Evolutionary conservation across 108 stramenopile species (phyloP).

Genomic region (Nitzschia inconspicua): DNA sequence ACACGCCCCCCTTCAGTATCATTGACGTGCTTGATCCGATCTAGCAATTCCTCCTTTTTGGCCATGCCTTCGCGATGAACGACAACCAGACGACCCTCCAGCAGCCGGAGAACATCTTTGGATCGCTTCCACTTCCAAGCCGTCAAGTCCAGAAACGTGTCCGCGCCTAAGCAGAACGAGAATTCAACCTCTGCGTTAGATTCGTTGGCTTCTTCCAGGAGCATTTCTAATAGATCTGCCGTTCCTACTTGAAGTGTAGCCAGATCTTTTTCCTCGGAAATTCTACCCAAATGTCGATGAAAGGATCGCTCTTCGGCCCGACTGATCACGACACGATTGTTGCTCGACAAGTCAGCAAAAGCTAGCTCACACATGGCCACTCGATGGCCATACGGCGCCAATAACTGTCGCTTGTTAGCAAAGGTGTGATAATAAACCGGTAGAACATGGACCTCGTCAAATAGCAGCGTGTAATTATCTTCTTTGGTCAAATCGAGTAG

Average conservation of each 20-base stretch:
- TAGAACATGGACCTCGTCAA: slow-evolving; percentile 72
- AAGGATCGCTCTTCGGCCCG: slow-evolving; percentile 65
- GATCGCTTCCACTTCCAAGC: slow-evolving; percentile 73
- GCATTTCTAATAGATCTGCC: slow-evolving; percentile 73
- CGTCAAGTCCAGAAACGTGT: slow-evolving; percentile 79
- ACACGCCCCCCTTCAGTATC: slow-evolving; percentile 18
- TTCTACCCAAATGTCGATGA: slow-evolving; percentile 20
- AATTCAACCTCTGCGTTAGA: slow-evolving; percentile 3
- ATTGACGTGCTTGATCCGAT: slow-evolving; percentile 16
- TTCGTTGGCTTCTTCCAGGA: slow-evolving; percentile 32
- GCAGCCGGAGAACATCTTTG: slow-evolving; percentile 50
- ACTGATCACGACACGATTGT: too few species aligned
- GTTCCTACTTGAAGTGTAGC: slow-evolving; percentile 56
- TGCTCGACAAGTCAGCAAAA: slow-evolving; percentile 29
- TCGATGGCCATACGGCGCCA: slow-evolving; percentile 60
- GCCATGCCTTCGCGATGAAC: slow-evolving; percentile 30
- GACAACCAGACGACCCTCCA: slow-evolving; percentile 71
- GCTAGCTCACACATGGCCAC: slow-evolving; percentile 69
- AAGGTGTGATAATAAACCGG: slow-evolving; percentile 84
- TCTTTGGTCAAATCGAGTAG: slow-evolving; percentile 22
- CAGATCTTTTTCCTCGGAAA: slow-evolving; percentile 2
- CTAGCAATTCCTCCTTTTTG: neutral
- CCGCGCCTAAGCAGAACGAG: slow-evolving; percentile 74
- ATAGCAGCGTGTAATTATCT: too few species aligned
- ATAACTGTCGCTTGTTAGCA: slow-evolving; percentile 57